These are phyloP conservation scores for Diaporthe destruens DNA, from an alignment of 2,329 filamentous ascomycete genomes.

Conservation along the genomic window DNA sequence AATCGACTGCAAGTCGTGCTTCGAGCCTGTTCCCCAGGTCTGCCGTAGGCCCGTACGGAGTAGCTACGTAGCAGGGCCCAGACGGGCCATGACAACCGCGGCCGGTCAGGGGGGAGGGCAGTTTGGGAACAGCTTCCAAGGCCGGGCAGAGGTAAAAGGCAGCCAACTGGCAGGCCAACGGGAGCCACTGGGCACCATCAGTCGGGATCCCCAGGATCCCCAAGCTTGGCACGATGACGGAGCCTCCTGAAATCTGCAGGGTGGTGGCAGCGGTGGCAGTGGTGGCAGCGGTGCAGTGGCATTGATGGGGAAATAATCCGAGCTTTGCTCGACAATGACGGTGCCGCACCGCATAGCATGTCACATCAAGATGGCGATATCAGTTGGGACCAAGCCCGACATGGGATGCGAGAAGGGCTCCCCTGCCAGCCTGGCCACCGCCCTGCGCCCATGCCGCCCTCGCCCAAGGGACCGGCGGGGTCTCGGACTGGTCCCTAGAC, in stretches of 20 bases:
- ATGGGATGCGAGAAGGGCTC: conserved; percentile 27
- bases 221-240: conserved; percentile 33
- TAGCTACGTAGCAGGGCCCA: not conserved
- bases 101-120: conserved; percentile 20
- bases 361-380: conserved; percentile 33
- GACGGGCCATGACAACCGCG: conserved; percentile 20
- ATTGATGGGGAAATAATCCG: conserved; percentile 28
- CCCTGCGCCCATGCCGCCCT: too few species aligned
- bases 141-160: conserved; percentile 16
- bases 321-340: conserved; percentile 19
- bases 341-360: conserved; percentile 25
- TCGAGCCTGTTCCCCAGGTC: conserved; percentile 26
- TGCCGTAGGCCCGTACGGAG: not conserved
- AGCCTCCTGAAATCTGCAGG: conserved; percentile 32
- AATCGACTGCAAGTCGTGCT: conserved; percentile 12
- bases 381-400: conserved; percentile 22
- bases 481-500: conserved; percentile 14
- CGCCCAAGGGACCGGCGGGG: conserved; percentile 15
- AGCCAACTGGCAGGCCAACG: not conserved
- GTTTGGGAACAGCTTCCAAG: conserved; percentile 17
- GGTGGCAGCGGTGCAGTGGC: conserved; percentile 9
- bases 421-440: not conserved
- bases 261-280: too few species aligned
- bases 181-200: not conserved
- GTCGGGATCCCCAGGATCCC: conserved; percentile 33